A percentile compares a stretch with the other conserved stretches of the same genome.
These are phyloP conservation scores for Trichoderma virens DNA, from an alignment of 495 filamentous ascomycete species.

Conservation along the genomic window DNA sequence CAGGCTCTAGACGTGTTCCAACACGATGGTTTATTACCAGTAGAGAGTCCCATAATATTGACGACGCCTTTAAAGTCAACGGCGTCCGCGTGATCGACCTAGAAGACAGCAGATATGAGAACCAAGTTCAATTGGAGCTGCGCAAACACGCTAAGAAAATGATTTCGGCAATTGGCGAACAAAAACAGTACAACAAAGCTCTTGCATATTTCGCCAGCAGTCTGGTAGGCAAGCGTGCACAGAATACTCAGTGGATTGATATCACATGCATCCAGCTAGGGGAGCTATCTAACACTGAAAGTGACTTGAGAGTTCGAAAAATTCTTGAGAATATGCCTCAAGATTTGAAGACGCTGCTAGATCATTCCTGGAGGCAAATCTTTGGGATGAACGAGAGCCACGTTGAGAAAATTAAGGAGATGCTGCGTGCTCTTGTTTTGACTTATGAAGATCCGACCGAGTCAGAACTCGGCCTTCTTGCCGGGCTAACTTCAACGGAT, in stretches of 20 bases:
- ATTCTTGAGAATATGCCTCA: conserved; percentile 27
- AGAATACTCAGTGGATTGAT: conserved; percentile 32
- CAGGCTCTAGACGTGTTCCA: conserved; percentile 16
- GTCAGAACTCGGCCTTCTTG: conserved; percentile 23
- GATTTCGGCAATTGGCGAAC: conserved; percentile 17
- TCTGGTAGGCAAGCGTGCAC: conserved; percentile 25
- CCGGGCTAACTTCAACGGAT: conserved; percentile 17
- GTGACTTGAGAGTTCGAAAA: conserved; percentile 22
- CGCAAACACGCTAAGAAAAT: not conserved
- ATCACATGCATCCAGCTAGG: conserved; percentile 26
- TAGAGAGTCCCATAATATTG: conserved; percentile 7
- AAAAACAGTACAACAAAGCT: conserved; percentile 29
- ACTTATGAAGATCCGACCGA: conserved; percentile 29
- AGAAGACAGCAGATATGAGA: not conserved
- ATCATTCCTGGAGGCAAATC: conserved; percentile 24
- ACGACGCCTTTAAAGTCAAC: conserved; percentile 18
- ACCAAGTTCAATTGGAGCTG: conserved; percentile 15
- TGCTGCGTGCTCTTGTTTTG: conserved; percentile 27
- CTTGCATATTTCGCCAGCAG: conserved; percentile 29
- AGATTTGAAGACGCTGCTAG: conserved; percentile 24
- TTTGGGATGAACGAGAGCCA: conserved; percentile 21
- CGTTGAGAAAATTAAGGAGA: conserved; percentile 26
- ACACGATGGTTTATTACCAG: conserved; percentile 29
- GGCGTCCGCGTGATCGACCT: conserved; percentile 13
- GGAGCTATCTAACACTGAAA: conserved; percentile 21